Evolutionary conservation across 2,329 filamentous ascomycete species (phyloP).

Genomic region (Calonectria leucothoes): DNA sequence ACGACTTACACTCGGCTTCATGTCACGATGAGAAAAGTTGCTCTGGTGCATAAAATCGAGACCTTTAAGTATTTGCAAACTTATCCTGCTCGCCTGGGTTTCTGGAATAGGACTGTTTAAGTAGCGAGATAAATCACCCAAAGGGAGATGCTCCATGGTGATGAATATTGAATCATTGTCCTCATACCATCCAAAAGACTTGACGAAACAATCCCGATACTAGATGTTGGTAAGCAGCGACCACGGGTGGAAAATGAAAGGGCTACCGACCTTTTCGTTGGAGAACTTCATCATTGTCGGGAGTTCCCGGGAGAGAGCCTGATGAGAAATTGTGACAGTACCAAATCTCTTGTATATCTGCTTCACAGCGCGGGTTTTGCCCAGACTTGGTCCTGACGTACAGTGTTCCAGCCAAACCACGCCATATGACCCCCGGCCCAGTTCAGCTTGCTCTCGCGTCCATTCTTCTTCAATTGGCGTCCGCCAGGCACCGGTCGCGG

Average conservation of each 20-base stretch:
- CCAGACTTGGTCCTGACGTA: background rate
- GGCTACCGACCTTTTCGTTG: background rate
- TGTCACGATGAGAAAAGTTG: background rate
- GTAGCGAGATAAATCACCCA: background rate
- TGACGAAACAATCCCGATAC: background rate
- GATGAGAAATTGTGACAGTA: background rate
- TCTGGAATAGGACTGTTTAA: background rate
- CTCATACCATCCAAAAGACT: background rate
- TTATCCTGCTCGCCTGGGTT: background rate
- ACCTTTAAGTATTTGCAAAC: background rate
- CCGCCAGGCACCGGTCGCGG: background rate
- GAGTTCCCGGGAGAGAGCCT: background rate
- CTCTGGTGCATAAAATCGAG: background rate
- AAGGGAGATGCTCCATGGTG: background rate
- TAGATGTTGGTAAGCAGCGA: background rate
- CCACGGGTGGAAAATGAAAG: rapidly evolving
- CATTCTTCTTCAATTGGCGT: background rate
- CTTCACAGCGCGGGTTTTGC: background rate
- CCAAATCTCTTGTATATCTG: background rate
- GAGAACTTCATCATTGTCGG: background rate
- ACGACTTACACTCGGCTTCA: background rate
- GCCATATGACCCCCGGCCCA: background rate
- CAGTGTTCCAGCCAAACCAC: background rate
- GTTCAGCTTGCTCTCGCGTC: background rate
- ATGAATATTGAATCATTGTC: background rate